Conservation (phyloP, 306 rosid genomes). For the Fagus sylvatica region DNA sequence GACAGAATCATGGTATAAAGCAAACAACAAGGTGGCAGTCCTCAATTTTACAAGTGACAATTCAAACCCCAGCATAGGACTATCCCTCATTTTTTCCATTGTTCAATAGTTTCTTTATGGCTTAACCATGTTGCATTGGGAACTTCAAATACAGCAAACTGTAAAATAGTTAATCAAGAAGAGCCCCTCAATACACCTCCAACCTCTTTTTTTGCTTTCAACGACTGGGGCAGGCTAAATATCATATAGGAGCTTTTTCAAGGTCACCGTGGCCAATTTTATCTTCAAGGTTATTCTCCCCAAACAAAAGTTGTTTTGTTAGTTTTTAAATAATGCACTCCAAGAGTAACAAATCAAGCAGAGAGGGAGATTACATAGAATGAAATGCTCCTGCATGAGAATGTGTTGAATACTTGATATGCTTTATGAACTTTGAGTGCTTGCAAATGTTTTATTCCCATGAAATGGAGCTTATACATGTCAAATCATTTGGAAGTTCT, state of each 20-base stretch:
- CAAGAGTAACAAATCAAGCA: background rate
- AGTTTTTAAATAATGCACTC: background rate
- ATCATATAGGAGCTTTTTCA: background rate
- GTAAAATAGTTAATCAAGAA: background rate
- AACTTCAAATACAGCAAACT: background rate
- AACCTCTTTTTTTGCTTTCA: background rate
- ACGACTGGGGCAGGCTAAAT: background rate
- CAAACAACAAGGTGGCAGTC: background rate
- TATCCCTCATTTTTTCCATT: background rate
- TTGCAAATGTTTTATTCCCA: background rate
- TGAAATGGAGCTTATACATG: background rate
- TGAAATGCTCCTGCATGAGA: background rate
- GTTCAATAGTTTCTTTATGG: background rate
- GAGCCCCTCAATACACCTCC: background rate
- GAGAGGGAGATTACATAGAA: background rate
- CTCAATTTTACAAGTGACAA: background rate
- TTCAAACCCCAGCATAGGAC: background rate
- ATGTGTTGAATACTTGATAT: background rate
- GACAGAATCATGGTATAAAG: background rate
- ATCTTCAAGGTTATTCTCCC: background rate
- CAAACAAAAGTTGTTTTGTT: background rate
- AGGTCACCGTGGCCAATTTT: background rate
- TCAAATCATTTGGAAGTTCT: background rate
- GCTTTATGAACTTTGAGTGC: background rate
- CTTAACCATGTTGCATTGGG: background rate